Percentiles rank a stretch among this genome's conserved stretches.
Evolutionary conservation across 2,329 filamentous ascomycete species (phyloP).

Genomic region (Aspergillus neotritici): DNA sequence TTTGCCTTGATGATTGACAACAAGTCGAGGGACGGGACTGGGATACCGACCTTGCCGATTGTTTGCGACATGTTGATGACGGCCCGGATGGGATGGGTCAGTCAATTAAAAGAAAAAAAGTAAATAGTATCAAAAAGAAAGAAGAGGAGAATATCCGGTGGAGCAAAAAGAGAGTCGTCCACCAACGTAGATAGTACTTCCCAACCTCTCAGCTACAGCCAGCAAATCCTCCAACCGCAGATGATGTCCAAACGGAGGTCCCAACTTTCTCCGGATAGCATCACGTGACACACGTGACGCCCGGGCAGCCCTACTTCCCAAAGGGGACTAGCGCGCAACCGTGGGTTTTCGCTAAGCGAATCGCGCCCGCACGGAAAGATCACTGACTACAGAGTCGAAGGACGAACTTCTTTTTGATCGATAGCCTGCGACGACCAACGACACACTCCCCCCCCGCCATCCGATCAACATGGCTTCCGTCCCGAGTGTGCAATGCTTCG

Average conservation of each 20-base stretch:
- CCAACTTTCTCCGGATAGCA: too few relatives aligned
- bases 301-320: too few relatives aligned
- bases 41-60: slow-evolving; percentile 37
- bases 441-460: slow-evolving; percentile 36
- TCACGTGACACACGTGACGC: too few relatives aligned
- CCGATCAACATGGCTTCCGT: slow-evolving; percentile 64
- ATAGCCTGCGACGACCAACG: slow-evolving; percentile 29
- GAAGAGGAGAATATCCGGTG: too few relatives aligned
- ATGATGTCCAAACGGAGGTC: too few relatives aligned
- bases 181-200: too few relatives aligned
- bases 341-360: too few relatives aligned
- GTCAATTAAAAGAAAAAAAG: not conserved
- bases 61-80: slow-evolving; percentile 39
- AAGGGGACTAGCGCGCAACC: too few relatives aligned
- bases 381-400: not conserved
- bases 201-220: too few relatives aligned
- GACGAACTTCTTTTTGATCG: too few relatives aligned
- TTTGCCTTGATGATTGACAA: slow-evolving; percentile 2
- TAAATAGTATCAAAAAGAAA: slow-evolving; percentile 2
- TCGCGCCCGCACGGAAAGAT: not conserved
- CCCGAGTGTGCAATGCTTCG: slow-evolving; percentile 94
- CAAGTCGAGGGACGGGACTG: not conserved
- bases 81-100: slow-evolving; percentile 7
- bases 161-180: too few relatives aligned
- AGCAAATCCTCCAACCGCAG: too few relatives aligned